Percentiles rank a stretch among this genome's conserved stretches.
Conservation (phyloP, 2,329 filamentous ascomycete species). For the Parasarocladium wereldwijsianum region DNA sequence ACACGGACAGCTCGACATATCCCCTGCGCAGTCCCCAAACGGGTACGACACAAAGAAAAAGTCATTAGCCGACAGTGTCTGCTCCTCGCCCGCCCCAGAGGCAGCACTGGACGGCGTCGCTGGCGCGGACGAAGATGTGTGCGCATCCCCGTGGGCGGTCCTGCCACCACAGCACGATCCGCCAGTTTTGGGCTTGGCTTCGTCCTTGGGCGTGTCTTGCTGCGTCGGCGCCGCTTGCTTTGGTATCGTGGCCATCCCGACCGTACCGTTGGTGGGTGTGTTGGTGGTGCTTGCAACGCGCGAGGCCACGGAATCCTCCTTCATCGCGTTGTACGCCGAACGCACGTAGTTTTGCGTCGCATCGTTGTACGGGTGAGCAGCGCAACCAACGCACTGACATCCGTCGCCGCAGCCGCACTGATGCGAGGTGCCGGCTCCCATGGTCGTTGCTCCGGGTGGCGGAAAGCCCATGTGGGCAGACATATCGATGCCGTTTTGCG, state of each 20-base stretch:
- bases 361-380: slow-evolving; percentile 52
- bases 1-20: slow-evolving; percentile 36
- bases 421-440: slow-evolving; percentile 19
- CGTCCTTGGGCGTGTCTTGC: slow-evolving; percentile 1
- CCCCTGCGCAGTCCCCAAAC: slow-evolving; percentile 33
- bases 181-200: too few relatives aligned
- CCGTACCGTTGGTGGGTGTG: not conserved
- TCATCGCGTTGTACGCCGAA: slow-evolving; percentile 29
- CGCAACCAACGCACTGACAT: slow-evolving; percentile 54
- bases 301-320: slow-evolving; percentile 16
- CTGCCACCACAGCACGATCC: too few relatives aligned
- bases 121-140: slow-evolving; percentile 22
- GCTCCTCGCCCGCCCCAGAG: slow-evolving; percentile 31
- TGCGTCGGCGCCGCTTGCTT: not conserved
- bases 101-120: slow-evolving; percentile 33
- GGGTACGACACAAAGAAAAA: slow-evolving; percentile 47
- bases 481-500: slow-evolving; percentile 5
- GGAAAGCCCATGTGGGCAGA: slow-evolving; percentile 8
- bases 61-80: slow-evolving; percentile 33
- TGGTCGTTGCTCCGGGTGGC: slow-evolving; percentile 5
- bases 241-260: not conserved
- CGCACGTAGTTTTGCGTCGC: slow-evolving; percentile 40
- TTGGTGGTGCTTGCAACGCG: slow-evolving; percentile 1
- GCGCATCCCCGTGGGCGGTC: slow-evolving; percentile 11
- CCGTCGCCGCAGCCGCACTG: slow-evolving; percentile 48